Base-by-base conservation (phyloP, 441 rosid genomes). In the Brassica hybrid region DNA sequence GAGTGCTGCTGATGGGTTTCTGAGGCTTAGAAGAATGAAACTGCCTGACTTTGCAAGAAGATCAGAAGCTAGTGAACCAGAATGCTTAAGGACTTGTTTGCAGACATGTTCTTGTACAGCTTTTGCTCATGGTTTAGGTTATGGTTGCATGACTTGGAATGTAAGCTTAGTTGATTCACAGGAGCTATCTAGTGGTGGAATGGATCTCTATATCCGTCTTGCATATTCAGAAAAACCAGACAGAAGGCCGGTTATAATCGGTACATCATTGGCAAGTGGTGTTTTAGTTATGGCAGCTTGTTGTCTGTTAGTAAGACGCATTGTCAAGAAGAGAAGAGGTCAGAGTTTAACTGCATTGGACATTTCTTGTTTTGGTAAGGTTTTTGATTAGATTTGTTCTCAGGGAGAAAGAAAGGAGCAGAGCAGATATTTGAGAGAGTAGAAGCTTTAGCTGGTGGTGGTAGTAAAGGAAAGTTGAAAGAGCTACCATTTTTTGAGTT, bases 61-160 rank as follows among this genome's bases (percentile, higher is more conserved):
- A 38, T 38, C 45, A 8, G 45, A 38, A 38, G 45, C 45, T 38
- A 27, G 32, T 27, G 32, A 27, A 27, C 32, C 32, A 27, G 60
- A 17, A 17, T 54, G 60, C 12, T 54, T 18, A 8, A 17, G 23
- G 60, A 54, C 13, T 3, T 52, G 58, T 48, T 48, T 48, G 54
- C 54, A 48, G 54, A 48, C 17, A 13, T 48, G 54, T 48, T 48
- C 16, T 48, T 48, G 54, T 50, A 50, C 14, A 50, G 57, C 57
- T 50, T 14, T 5, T 50, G 57, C 57, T 50, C 57, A 50, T 6
- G 57, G 57, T 6, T 50, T 50, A 14, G 57, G 18, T 50, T 50
- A 50, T 50, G 57, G 57, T 50, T 50, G 57, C 57, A 50, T 50
- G 57, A 50, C 1, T n/a, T 45, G 54, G 54, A 45, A 45, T 45